phyloP scores from a whole-genome alignment of 2,329 filamentous ascomycete species.

The Magnaporthiopsis rhizophila region DNA sequence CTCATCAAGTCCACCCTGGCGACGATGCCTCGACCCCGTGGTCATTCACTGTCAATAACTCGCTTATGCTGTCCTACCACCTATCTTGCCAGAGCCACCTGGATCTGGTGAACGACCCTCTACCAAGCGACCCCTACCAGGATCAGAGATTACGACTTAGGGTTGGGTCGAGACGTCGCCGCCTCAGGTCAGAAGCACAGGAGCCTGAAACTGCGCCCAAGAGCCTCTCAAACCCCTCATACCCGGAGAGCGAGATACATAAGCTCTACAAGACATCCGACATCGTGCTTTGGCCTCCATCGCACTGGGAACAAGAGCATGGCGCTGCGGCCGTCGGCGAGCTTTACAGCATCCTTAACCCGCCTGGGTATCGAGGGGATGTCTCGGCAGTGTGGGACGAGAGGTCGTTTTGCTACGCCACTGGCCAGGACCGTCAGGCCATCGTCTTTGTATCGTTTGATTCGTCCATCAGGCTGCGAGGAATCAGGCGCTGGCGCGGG shows the following conservation, averaged over 20 bases:
- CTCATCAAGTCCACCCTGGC: slow-evolving; percentile 39
- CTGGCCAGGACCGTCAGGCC: slow-evolving; percentile 21
- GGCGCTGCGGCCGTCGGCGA: slow-evolving; percentile 21
- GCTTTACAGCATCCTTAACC: slow-evolving; percentile 31
- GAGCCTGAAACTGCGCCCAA: background rate
- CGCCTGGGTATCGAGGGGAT: slow-evolving; percentile 24
- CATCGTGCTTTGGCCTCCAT: slow-evolving; percentile 27
- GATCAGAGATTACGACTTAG: slow-evolving; percentile 40
- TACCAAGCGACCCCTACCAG: slow-evolving; percentile 19
- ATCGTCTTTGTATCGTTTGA: slow-evolving; percentile 37
- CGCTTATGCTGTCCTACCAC: slow-evolving; percentile 48
- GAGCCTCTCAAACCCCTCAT: slow-evolving; percentile 13
- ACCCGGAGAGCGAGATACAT: slow-evolving; percentile 15
- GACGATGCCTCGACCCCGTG: slow-evolving; percentile 31
- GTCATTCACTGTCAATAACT: slow-evolving; percentile 44
- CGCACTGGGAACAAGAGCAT: slow-evolving; percentile 9
- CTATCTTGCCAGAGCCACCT: slow-evolving; percentile 44
- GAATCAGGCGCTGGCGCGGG: slow-evolving; percentile 17
- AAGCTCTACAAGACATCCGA: slow-evolving; percentile 17
- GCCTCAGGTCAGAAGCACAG: background rate
- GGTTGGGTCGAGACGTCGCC: slow-evolving; percentile 31
- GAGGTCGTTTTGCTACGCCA: slow-evolving; percentile 37
- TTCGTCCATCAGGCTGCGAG: slow-evolving; percentile 25
- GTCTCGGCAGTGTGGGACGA: slow-evolving; percentile 38
- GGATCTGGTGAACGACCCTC: slow-evolving; percentile 48